Evolutionary conservation across 495 filamentous ascomycete species (phyloP), one percentile per base, ranked within the genome.

Genomic region (Lasiosphaeria hispida): DNA sequence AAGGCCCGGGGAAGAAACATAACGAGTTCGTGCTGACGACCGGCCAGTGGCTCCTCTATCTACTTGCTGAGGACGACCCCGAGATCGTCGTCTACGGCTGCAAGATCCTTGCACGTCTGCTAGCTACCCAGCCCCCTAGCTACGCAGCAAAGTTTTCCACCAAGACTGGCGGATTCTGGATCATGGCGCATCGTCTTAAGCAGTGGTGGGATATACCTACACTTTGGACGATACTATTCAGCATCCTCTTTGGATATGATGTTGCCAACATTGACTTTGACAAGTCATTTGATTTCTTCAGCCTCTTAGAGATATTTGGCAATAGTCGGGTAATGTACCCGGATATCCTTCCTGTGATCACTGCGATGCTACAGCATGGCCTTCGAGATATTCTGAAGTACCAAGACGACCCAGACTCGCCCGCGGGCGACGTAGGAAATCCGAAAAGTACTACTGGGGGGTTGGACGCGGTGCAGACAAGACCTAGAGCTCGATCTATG

Each of bases 211-310:
- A 87, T 67, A 78, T 94, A 11, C 83, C 90, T 8, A 80, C 84
- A 7, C 69, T 97, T 33, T 98, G 95, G 95, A 85, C 87, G 7
- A 86, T 94, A 37, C 91, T 90, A 66, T 93, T 98, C 73, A 84
- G 90, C 47, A 87, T 97, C 45, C 74, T 98, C 9, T 95, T 98
- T 69, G 91, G 88, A 13, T 77, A 81, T 48, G 91, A 96, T 67
- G 81, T 94, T 58, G 86, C 85, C 38, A 78, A 84, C 37, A 80
- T 96, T 61, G 80, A 92, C 64, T 83, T 90, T 63, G 83, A 88
- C 55, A 80, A 80, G 59, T 78, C 86, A 6, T 87, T 96, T 64
- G 86, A 91, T 57, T 78, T 87, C 15, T 87, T 83, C 67, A 85
- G 77, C 44, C 80, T 97, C 3, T 64, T 90, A 10, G 86, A 91